phyloP scores from a whole-genome alignment of 352 stramenopile genomes.

The Globisporangium paddicum region DNA sequence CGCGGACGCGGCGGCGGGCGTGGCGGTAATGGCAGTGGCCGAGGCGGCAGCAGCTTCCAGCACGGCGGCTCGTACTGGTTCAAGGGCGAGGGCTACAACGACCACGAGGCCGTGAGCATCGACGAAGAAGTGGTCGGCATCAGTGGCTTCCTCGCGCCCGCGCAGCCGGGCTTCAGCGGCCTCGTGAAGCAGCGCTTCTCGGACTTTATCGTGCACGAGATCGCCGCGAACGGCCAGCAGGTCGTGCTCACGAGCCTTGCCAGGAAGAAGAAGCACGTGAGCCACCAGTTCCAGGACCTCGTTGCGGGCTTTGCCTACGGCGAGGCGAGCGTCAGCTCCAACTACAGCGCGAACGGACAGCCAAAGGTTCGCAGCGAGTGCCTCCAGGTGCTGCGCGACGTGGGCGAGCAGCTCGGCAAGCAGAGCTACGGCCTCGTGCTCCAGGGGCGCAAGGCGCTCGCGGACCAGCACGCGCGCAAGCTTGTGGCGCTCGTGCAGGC shows the following conservation, averaged over 20 bases:
- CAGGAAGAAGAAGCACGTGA: conserved; percentile 32
- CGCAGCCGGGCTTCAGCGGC: conserved; percentile 48
- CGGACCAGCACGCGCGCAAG: conserved; percentile 40
- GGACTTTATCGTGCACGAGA: conserved; percentile 84
- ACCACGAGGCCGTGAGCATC: conserved; percentile 54
- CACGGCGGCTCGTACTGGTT: conserved; percentile 31
- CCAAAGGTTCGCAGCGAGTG: no score
- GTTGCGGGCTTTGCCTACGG: conserved; percentile 28
- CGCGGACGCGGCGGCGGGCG: conserved; percentile 18
- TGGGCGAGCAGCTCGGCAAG: conserved; percentile 9
- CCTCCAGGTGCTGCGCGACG: conserved; percentile 19
- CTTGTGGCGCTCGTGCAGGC: conserved; percentile 44
- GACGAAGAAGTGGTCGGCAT: conserved; percentile 63
- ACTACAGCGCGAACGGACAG: no score
- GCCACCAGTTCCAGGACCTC: conserved; percentile 30
- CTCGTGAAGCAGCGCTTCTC: conserved; percentile 80
- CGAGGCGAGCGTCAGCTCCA: neutral
- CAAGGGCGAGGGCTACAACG: conserved; percentile 61
- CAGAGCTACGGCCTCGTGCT: conserved; percentile 9
- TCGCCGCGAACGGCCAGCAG: conserved; percentile 21
- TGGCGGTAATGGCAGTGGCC: conserved; percentile 13
- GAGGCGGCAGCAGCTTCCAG: conserved; percentile 7
- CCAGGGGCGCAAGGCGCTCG: conserved; percentile 27
- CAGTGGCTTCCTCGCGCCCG: conserved; percentile 33
- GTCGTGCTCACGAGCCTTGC: conserved; percentile 33